Base-by-base conservation (phyloP, 768 basidiomycete species). In the Phaffia tasmanica region DNA sequence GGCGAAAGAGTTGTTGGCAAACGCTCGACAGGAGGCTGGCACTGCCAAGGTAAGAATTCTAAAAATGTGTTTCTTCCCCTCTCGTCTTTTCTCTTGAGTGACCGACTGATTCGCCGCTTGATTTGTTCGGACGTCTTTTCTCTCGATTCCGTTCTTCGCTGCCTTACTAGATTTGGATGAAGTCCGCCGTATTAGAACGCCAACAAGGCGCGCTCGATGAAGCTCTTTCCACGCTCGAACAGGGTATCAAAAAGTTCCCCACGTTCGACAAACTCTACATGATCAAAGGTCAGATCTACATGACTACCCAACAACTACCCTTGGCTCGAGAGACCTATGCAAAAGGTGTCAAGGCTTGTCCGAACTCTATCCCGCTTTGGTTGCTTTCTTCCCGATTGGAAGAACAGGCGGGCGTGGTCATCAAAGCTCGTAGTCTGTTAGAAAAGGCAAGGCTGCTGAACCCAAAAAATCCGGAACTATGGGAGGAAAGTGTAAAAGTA, bases 281-380 rank as follows among this genome's bases (percentile, higher is more conserved):
- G 89, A 87, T 98, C 70, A 88, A 97, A 78, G 94, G 91, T 0
- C 94, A 97, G 73, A 91, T 98, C 18, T 81, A 86, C 70, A 83
- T 82, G 25, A 67, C 70, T 11, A 80, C 81, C 51, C 79, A 80
- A n/a, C 82, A 87, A 62, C 78, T 80, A 57, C 58, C 83, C 5
- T 81, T 81, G 2, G 90, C 92, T 0, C 84, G 94, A 18, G 83
- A 84, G 1, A 84, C 92, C 0, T 95, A 83, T 73, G 83, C 89
- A 0, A 82, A 85, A 6, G 95, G 92, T 0, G 78, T 89, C 75
- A 93, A 91, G 76, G 83, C 85, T 1, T 89, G 88, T 70, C 87
- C 94, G 0, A 90, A 89, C 72, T 86, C 88, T 42, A 81, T 86
- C 35, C 85, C 85, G 0, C 78, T 97, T 0, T 95, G 94, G 92